Evolutionary conservation across 768 basidiomycete genomes (phyloP).

Genomic region (Leccinum uliginosum): DNA sequence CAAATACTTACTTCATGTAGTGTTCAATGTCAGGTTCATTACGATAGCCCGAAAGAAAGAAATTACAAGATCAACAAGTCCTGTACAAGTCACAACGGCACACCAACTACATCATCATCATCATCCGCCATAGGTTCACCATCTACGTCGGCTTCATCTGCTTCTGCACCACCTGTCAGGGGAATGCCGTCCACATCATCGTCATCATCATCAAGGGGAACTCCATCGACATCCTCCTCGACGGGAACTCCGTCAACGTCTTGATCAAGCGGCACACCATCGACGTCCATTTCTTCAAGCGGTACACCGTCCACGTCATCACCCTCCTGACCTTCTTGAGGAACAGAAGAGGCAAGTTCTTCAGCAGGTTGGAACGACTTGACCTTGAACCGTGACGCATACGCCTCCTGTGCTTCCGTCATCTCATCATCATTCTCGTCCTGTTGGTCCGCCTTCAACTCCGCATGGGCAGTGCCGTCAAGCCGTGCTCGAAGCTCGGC

Average conservation of each 20-base stretch:
- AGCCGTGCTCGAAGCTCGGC: constrained; percentile 66
- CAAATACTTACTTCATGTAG: background rate
- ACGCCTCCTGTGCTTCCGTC: constrained; percentile 29
- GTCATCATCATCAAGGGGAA: constrained; percentile 21
- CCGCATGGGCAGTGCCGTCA: constrained; percentile 49
- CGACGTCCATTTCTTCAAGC: constrained; percentile 46
- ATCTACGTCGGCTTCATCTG: constrained; percentile 19
- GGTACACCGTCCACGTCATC: constrained; percentile 53
- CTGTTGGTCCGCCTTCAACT: constrained; percentile 26
- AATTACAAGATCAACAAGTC: background rate
- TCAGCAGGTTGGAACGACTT: constrained; percentile 74
- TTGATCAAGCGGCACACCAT: constrained; percentile 42
- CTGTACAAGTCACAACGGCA: constrained; percentile 27
- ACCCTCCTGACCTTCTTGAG: constrained; percentile 31
- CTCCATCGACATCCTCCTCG: constrained; percentile 23
- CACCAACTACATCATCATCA: constrained; percentile 38
- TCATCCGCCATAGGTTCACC: constrained; percentile 32
- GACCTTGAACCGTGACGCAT: constrained; percentile 67
- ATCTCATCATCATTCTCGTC: constrained; percentile 14
- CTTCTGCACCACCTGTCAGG: constrained; percentile 22
- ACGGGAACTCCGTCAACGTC: constrained; percentile 39
- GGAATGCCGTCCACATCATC: constrained; percentile 38
- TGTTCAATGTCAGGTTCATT: background rate
- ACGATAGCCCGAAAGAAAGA: background rate
- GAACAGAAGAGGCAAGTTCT: constrained; percentile 27